Base-by-base conservation (phyloP, 2,329 filamentous ascomycete species). In the Aspergillus nomiae region DNA sequence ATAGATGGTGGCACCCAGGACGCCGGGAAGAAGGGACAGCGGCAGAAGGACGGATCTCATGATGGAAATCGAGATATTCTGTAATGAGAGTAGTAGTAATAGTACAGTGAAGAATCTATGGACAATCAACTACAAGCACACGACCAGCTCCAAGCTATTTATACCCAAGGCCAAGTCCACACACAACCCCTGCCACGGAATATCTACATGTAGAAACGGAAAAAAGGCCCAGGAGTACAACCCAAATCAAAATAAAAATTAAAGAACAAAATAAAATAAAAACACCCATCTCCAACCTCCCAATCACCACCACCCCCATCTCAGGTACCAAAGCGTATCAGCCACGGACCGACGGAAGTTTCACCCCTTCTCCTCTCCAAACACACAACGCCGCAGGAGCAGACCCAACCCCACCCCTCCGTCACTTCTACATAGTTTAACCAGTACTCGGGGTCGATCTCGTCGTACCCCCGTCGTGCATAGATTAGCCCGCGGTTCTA, bases 1-100 rank as follows among this genome's bases (percentile, higher is more conserved):
- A 56, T 74, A 75, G 60, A 75, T 62, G 0, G 73, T 74, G 3
- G 70, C 60, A 9, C 68, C 67, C 26, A 75, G 63, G n/a, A 63
- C 59, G 53, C 63, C 57, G 14, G 73, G 71, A 1, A 73, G 55
- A 32, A 74, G 58, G 26, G 68, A 69, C 34, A 73, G 62, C 9
- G 68, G 46, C 1, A 68, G 45, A 11, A 65, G 34, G 4, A 59
- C 38, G 24, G 64, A 61, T 62, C 70, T 73, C 71, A 75, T 74
- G 16, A 3, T 61, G 32, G 1, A 58, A 9, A 24, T 24, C 16
- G 51, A 38, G 21, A 26, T 54, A 38, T 36, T 36, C 10, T 36
- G 32, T 10, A 14, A 21, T 51, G 16, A 32, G 24, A n/a, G 21
- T 28, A n/a, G 45, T 26, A 50, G 8, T 16, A 16, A 7, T n/a